A percentile compares a stretch with the other conserved stretches of the same genome.
Evolutionary conservation across 441 rosid genomes (phyloP).

Genomic region (Erysimum pusillum): DNA sequence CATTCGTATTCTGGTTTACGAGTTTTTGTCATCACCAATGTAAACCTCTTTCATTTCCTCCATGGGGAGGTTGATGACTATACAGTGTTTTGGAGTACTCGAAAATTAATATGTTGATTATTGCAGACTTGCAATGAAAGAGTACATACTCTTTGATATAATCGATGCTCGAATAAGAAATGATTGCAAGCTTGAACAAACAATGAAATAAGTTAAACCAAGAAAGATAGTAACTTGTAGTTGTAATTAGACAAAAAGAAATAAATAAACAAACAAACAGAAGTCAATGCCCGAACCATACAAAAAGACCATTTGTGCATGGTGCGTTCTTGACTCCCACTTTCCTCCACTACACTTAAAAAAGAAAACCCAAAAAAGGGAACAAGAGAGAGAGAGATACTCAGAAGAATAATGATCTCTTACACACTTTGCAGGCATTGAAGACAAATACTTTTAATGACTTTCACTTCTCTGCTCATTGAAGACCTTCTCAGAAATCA

Average conservation of each 20-base stretch:
- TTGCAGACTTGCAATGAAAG: conserved; percentile 26
- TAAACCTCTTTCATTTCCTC: conserved; percentile 70
- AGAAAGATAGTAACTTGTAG: background rate
- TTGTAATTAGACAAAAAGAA: conserved; percentile 33
- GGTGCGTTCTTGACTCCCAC: conserved; percentile 99
- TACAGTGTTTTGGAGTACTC: conserved; percentile 20
- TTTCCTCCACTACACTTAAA: conserved; percentile 26
- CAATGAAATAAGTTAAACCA: background rate
- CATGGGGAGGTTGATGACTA: conserved; percentile 55
- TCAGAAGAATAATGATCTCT: conserved; percentile 50
- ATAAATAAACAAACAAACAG: conserved; percentile 40
- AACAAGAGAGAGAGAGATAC: conserved; percentile 44
- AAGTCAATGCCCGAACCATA: conserved; percentile 99
- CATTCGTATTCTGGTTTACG: conserved; percentile 70
- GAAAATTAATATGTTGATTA: background rate
- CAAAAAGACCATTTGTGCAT: conserved; percentile 53
- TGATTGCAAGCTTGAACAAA: conserved; percentile 41
- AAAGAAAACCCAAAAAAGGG: background rate
- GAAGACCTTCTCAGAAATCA: conserved; percentile 48
- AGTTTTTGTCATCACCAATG: conserved; percentile 61
- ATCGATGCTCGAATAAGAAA: conserved; percentile 40
- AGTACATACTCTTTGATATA: conserved; percentile 15
- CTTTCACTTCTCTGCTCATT: conserved; percentile 42
- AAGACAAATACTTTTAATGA: conserved; percentile 23
- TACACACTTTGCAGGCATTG: conserved; percentile 37